Evolutionary conservation across 2,329 filamentous ascomycete genomes (phyloP).

Genomic region (Plectosphaerella cucumerina): DNA sequence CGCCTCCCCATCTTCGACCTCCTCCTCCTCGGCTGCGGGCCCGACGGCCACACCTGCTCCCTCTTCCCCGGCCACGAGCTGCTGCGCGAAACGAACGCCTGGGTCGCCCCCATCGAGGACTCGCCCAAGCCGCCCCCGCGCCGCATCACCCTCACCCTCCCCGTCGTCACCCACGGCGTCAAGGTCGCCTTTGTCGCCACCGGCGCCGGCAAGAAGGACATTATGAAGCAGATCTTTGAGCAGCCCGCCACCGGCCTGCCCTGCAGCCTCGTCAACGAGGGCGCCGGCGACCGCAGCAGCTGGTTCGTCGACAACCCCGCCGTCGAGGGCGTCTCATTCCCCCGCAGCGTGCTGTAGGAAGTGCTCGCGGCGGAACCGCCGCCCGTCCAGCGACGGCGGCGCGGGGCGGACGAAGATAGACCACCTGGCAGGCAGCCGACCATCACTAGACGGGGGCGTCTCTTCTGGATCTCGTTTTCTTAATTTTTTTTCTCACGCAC

Average conservation of each 20-base stretch:
- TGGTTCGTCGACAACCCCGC: slow-evolving; percentile 93
- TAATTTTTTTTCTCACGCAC: background rate
- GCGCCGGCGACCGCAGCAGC: slow-evolving; percentile 77
- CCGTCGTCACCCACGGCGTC: slow-evolving; percentile 81
- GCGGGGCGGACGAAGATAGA: background rate
- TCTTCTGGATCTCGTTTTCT: too few species aligned
- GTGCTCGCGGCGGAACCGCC: background rate
- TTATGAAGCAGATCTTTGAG: slow-evolving; percentile 91
- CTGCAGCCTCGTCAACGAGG: slow-evolving; percentile 82
- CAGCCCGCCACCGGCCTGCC: slow-evolving; percentile 70
- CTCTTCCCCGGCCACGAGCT: slow-evolving; percentile 88
- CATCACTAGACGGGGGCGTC: too few species aligned
- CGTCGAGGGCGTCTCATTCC: slow-evolving; percentile 79
- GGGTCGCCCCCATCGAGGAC: slow-evolving; percentile 89
- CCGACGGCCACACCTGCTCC: slow-evolving; percentile 95
- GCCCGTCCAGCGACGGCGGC: slow-evolving; percentile 2
- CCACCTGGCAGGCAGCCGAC: background rate
- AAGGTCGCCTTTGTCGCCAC: slow-evolving; percentile 91
- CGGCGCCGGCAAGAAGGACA: slow-evolving; percentile 82
- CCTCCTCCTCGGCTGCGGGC: slow-evolving; percentile 86
- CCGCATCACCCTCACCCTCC: slow-evolving; percentile 88
- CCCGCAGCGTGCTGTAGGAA: slow-evolving; percentile 57
- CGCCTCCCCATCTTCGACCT: slow-evolving; percentile 94
- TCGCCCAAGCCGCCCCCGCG: slow-evolving; percentile 90
- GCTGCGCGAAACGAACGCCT: slow-evolving; percentile 80